Percentiles rank a stretch among this genome's conserved stretches.
phyloP scores from a whole-genome alignment of 495 filamentous ascomycete species.

The Aspergillus haitiensis region DNA sequence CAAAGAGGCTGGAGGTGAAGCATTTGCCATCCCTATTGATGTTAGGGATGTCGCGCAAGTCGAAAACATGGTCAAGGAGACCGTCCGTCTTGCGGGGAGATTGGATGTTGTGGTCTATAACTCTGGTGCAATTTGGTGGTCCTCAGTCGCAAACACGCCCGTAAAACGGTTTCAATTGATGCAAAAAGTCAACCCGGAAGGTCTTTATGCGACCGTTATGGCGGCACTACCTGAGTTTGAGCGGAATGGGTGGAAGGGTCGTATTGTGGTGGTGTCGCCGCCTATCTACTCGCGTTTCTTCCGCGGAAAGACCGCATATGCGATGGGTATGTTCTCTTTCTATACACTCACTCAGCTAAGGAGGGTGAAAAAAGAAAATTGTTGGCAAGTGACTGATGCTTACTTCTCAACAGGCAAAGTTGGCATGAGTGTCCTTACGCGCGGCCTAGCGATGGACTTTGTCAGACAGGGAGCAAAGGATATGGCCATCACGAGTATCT shows the following conservation, averaged over 20 bases:
- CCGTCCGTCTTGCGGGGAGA: conserved; percentile 59
- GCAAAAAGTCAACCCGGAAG: conserved; percentile 79
- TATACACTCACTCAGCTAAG: background rate
- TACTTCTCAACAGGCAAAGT: conserved; percentile 56
- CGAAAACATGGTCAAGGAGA: conserved; percentile 58
- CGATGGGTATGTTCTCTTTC: conserved; percentile 57
- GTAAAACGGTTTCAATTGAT: conserved; percentile 78
- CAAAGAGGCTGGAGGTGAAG: conserved; percentile 60
- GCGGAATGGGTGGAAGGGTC: conserved; percentile 52
- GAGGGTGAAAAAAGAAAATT: too few relatives aligned
- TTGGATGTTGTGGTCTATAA: conserved; percentile 82
- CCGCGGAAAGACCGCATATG: conserved; percentile 83
- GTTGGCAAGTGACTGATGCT: background rate
- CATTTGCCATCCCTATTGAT: conserved; percentile 69
- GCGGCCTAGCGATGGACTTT: conserved; percentile 83
- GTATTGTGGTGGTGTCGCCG: conserved; percentile 79
- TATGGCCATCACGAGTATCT: conserved; percentile 81
- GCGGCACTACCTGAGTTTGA: conserved; percentile 62
- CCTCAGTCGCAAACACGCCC: conserved; percentile 69
- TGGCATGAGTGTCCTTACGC: conserved; percentile 78
- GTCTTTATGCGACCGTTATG: conserved; percentile 62
- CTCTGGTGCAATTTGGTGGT: conserved; percentile 86
- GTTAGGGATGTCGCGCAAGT: conserved; percentile 65
- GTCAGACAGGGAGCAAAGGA: conserved; percentile 59
- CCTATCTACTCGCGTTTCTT: conserved; percentile 87